A percentile compares a stretch with the other conserved stretches of the same genome.
Conservation (phyloP, 805 yeast genomes). For the Ogataea haglerorum region DNA sequence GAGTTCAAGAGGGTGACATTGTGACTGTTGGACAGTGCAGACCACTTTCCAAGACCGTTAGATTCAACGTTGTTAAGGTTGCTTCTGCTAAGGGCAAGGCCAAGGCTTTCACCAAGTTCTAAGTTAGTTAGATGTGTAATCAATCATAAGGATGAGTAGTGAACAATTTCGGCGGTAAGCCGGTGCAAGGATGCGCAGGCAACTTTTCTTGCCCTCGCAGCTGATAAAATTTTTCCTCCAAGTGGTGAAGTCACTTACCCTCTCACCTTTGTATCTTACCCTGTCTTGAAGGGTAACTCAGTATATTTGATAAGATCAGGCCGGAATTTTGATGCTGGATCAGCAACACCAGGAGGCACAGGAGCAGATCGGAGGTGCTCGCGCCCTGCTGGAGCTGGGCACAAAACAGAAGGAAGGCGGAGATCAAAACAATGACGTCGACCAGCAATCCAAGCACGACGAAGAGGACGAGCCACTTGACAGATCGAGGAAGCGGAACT, state of each 20-base stretch:
- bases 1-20: constrained; percentile 97
- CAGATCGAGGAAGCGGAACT: constrained; percentile 27
- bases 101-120: constrained; percentile 96
- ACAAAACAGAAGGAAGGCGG: constrained; percentile 20
- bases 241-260: constrained; percentile 6
- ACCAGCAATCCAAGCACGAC: constrained; percentile 31
- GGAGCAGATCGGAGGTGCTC: constrained; percentile 30
- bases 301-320: constrained; percentile 10
- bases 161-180: neutral
- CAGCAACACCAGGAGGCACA: constrained; percentile 11
- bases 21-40: constrained; percentile 99
- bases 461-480: constrained; percentile 73
- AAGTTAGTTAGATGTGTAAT: constrained; percentile 37
- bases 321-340: constrained; percentile 3
- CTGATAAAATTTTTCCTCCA: constrained; percentile 1
- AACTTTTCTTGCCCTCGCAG: neutral
- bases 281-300: constrained; percentile 14
- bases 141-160: constrained; percentile 10
- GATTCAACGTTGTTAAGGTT: constrained; percentile 99
- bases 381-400: constrained; percentile 27
- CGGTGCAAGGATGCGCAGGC: constrained; percentile 5
- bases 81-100: constrained; percentile 82
- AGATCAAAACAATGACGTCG: constrained; percentile 11
- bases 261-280: constrained; percentile 11
- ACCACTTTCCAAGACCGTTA: constrained; percentile 99